phyloP scores from a whole-genome alignment of 139 green algal genomes.

The Haematococcus lacustris region DNA sequence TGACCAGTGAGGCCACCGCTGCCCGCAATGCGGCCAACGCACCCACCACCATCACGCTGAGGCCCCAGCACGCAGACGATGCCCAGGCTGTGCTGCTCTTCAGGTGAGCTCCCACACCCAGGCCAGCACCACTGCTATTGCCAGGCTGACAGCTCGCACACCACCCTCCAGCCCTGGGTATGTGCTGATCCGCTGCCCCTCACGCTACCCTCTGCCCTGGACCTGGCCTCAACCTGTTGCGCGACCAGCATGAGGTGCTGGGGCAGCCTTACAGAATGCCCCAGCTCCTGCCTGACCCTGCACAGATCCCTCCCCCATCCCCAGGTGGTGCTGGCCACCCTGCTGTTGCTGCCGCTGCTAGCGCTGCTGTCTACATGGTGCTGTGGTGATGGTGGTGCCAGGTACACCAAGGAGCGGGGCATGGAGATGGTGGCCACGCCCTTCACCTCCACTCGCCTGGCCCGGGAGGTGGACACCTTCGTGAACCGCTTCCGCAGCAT shows the following conservation, averaged over 20 bases:
- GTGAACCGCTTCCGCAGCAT: conserved; percentile 64
- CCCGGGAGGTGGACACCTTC: conserved; percentile 66
- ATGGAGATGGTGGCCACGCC: conserved; percentile 60
- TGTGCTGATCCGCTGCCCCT: not conserved
- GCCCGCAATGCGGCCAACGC: conserved; percentile 23
- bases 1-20: conserved; percentile 46
- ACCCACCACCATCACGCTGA: conserved; percentile 56
- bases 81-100: conserved; percentile 41
- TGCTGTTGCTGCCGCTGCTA: too few relatives aligned
- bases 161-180: not conserved
- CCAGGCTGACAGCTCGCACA: not conserved
- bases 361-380: not conserved
- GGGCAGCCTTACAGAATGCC: not conserved
- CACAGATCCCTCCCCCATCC: too few relatives aligned
- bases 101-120: conserved; percentile 10
- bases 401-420: conserved; percentile 17
- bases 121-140: not conserved
- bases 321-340: too few relatives aligned
- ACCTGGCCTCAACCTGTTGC: not conserved
- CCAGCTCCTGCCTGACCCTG: not conserved
- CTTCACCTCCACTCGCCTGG: conserved; percentile 25
- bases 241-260: not conserved
- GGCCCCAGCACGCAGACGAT: conserved; percentile 38
- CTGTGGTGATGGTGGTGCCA: not conserved
- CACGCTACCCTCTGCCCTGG: too few relatives aligned